Evolutionary conservation across 2,329 filamentous ascomycete genomes (phyloP), one percentile per base, ranked within the genome.

Genomic region (Tolypocladium sp.): DNA sequence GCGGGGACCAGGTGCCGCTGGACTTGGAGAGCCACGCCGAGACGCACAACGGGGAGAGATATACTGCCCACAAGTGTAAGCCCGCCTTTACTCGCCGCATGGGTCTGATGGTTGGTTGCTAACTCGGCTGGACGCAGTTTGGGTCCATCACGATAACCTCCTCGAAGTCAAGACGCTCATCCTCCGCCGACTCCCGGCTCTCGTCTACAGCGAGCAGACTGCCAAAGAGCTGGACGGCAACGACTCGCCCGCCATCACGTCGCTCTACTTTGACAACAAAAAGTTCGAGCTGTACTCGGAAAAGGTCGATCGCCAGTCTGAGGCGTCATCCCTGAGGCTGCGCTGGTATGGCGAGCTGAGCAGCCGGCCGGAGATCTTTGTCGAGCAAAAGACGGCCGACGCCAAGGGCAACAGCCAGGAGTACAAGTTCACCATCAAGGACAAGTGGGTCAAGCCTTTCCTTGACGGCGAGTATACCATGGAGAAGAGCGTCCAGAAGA

Each of bases 151-250:
- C 38, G 94, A 99, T 68, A 97, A 99, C 74, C 80, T 97, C 35
- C 85, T 97, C 65, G 94, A 99, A 77, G 91, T 97, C 71, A 97
- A 97, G 81, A 97, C 94, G 6, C 87, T 91, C 68, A 95, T 99
- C 62, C 83, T 97, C 38, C 90, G 94, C 62, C 90, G 90, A 60
- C 82, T 99, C 27, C 94, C 94, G 1, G 86, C 95, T 37, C 86
- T 99, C 20, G 88, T 99, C 27, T 99, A 97, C 76, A 97, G 94
- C 71, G 88, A 94, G 53, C 88, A 92, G 66, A 84, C 89, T 1
- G 86, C 91, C 38, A 95, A 93, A 74, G 83, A 94, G 65, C 83
- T 90, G 51, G 91, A 96, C 67, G 85, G 86, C 53, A 85, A 83
- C 61, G 84, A 92, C 64, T 93, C 97, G 68, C 94, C 94, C 7